Conservation (phyloP, 805 yeast genomes). For the Metschnikowia proteae region DNA sequence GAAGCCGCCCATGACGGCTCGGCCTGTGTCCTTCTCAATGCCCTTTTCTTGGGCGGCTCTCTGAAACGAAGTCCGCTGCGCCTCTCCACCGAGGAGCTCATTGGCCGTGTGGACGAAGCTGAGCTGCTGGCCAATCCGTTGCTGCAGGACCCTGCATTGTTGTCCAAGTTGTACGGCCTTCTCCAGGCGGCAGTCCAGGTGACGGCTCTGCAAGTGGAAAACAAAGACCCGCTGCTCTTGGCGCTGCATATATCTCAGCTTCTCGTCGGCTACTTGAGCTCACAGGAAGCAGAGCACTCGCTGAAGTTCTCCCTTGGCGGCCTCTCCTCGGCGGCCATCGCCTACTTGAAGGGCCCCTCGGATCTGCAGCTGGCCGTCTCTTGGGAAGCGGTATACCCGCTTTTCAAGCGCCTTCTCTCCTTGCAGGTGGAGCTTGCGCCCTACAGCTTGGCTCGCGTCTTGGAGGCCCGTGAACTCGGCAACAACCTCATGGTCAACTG, state of each 20-base stretch:
- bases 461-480: constrained; percentile 35
- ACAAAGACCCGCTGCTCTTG: background rate
- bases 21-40: constrained; percentile 14
- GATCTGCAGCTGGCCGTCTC: background rate
- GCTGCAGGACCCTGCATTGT: constrained; percentile 17
- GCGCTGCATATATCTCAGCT: constrained; percentile 6
- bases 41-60: constrained; percentile 22
- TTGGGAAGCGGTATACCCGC: constrained; percentile 8
- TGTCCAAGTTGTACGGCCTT: constrained; percentile 16
- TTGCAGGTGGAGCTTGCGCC: constrained; percentile 3
- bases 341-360: constrained; percentile 4
- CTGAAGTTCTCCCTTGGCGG: constrained; percentile 9
- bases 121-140: constrained; percentile 4
- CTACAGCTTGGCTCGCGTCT: constrained; percentile 1
- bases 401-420: constrained; percentile 9
- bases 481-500: constrained; percentile 36
- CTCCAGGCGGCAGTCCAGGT: constrained; percentile 10
- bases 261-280: constrained; percentile 6
- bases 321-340: constrained; percentile 7
- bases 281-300: constrained; percentile 7
- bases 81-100: constrained; percentile 17
- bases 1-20: constrained; percentile 12
- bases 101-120: constrained; percentile 16
- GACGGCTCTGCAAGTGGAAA: background rate
- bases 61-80: constrained; percentile 9